These are phyloP conservation scores for Farysia itapuensis DNA, from an alignment of 1,284 basidiomycete species.

Conservation along the genomic window DNA sequence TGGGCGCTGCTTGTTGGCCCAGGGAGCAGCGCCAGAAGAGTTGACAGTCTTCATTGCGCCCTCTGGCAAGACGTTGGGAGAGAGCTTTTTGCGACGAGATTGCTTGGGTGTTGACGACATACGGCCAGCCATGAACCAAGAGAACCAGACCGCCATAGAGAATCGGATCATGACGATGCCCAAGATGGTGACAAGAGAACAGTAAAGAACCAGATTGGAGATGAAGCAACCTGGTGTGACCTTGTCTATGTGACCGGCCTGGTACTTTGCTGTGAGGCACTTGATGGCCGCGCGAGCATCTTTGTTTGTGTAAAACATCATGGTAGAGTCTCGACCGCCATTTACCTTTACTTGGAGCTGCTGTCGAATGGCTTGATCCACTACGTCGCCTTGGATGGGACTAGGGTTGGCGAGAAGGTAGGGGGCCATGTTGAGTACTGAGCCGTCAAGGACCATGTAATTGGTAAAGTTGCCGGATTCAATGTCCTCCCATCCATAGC, in stretches of 20 bases:
- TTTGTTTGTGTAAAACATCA: conserved; percentile 43
- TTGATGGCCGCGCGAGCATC: conserved; percentile 39
- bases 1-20: conserved; percentile 63
- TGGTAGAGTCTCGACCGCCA: conserved; percentile 81
- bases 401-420: conserved; percentile 77
- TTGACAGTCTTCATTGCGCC: conserved; percentile 88
- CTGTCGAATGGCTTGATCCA: conserved; percentile 81
- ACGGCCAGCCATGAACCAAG: conserved; percentile 88
- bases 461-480: conserved; percentile 32
- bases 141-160: conserved; percentile 93
- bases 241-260: conserved; percentile 92
- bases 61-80: conserved; percentile 61
- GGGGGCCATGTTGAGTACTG: conserved; percentile 87
- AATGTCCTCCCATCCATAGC: conserved; percentile 56
- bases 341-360: conserved; percentile 65
- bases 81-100: conserved; percentile 65
- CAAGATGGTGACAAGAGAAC: conserved; percentile 87
- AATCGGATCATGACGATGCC: conserved; percentile 87
- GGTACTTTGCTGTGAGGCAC: conserved; percentile 52
- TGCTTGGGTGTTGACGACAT: conserved; percentile 59
- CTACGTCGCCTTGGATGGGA: conserved; percentile 71
- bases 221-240: conserved; percentile 93
- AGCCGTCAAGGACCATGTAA: conserved; percentile 76
- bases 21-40: conserved; percentile 87
- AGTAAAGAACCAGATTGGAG: conserved; percentile 84